Percentiles rank a stretch among this genome's conserved stretches.
phyloP scores from a whole-genome alignment of 768 basidiomycete genomes.

The Ramaria sp. region DNA sequence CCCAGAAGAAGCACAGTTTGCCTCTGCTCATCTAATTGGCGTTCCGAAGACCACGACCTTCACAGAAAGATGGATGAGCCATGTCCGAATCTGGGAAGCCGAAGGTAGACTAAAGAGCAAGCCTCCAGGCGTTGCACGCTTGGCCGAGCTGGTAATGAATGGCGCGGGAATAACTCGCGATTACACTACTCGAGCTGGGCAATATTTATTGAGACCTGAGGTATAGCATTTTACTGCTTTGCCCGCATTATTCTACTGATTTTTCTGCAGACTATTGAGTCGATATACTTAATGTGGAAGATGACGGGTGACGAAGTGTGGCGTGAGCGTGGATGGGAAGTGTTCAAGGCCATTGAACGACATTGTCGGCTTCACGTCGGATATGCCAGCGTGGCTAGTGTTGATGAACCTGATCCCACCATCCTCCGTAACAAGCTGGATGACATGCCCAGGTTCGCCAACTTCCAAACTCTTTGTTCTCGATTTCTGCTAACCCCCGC shows the following conservation, averaged over 20 bases:
- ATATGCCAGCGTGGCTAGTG: slow-evolving; percentile 12
- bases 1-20: slow-evolving; percentile 14
- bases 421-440: slow-evolving; percentile 27
- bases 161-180: slow-evolving; percentile 5
- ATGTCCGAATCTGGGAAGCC: slow-evolving; percentile 12
- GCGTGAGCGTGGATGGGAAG: slow-evolving; percentile 17
- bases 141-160: slow-evolving; percentile 1
- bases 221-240: neutral
- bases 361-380: slow-evolving; percentile 11
- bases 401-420: slow-evolving; percentile 7
- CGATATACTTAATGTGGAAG: slow-evolving; percentile 15
- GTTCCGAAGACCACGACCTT: neutral
- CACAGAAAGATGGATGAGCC: slow-evolving; percentile 12
- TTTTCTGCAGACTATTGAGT: slow-evolving; percentile 3
- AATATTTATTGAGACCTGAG: slow-evolving; percentile 16
- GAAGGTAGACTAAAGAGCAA: slow-evolving; percentile 8
- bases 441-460: slow-evolving; percentile 60
- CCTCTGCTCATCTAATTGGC: neutral
- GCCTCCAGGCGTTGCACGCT: slow-evolving; percentile 9
- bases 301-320: slow-evolving; percentile 14
- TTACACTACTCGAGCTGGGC: slow-evolving; percentile 2
- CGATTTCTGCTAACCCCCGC: neutral
- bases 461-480: neutral
- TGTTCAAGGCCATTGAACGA: slow-evolving; percentile 15
- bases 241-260: neutral